Conservation (phyloP, 768 basidiomycete genomes). For the Strobilomyces echinocephalus region DNA sequence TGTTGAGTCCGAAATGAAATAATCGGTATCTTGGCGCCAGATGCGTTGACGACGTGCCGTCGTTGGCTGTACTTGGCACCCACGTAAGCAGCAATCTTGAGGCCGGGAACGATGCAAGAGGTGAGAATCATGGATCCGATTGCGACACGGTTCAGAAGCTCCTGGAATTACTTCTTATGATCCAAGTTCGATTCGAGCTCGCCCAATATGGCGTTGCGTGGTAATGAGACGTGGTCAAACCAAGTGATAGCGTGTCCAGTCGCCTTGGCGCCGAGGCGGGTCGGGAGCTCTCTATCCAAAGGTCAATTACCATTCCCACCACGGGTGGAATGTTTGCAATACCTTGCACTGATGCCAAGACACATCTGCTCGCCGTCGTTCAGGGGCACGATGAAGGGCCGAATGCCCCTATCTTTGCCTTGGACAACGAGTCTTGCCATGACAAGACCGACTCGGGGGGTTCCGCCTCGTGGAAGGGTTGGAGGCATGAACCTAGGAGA, state of each 20-base stretch:
- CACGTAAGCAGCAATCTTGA: background rate
- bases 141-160: background rate
- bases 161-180: background rate
- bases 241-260: background rate
- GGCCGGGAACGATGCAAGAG: background rate
- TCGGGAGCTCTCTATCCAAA: background rate
- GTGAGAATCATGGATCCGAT: background rate
- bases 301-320: background rate
- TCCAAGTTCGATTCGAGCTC: background rate
- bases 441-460: background rate
- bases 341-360: background rate
- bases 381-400: background rate
- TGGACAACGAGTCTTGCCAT: background rate
- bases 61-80: background rate
- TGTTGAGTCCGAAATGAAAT: slow-evolving; percentile 1
- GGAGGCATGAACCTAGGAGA: background rate
- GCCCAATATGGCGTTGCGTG: background rate
- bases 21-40: background rate
- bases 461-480: background rate
- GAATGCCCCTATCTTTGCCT: background rate
- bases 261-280: background rate
- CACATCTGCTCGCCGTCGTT: background rate
- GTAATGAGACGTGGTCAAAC: background rate
- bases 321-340: no score
- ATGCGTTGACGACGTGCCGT: background rate